phyloP scores from a whole-genome alignment of 2,329 filamentous ascomycete genomes.

The Xylaria sp. region DNA sequence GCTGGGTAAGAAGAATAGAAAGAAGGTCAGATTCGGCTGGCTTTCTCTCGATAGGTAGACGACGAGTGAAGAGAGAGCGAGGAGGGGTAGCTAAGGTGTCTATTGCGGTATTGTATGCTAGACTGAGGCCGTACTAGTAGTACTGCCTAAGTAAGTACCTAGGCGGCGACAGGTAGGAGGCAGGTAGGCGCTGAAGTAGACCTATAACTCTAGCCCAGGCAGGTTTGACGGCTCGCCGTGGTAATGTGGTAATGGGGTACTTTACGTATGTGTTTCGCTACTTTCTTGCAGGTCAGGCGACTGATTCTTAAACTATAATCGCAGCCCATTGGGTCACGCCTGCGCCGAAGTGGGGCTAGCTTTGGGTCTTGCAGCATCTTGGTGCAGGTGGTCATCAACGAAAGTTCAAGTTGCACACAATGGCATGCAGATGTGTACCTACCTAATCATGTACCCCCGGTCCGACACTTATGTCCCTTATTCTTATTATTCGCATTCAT shows the following conservation, averaged over 20 bases:
- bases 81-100: slow-evolving; percentile 26
- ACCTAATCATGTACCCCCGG: slow-evolving; percentile 30
- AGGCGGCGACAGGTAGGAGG: background rate
- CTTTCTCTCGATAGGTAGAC: slow-evolving; percentile 22
- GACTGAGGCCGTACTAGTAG: slow-evolving; percentile 10
- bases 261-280: slow-evolving; percentile 34
- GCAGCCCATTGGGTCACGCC: slow-evolving; percentile 33
- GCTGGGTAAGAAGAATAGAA: slow-evolving; percentile 26
- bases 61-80: slow-evolving; percentile 34
- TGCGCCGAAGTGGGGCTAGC: slow-evolving; percentile 37
- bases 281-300: slow-evolving; percentile 43
- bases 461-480: slow-evolving; percentile 12
- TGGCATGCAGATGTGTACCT: slow-evolving; percentile 27
- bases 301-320: slow-evolving; percentile 35
- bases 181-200: slow-evolving; percentile 25
- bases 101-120: slow-evolving; percentile 9
- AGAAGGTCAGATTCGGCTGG: slow-evolving; percentile 25
- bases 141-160: background rate
- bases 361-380: slow-evolving; percentile 36
- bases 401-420: slow-evolving; percentile 35
- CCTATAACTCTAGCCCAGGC: slow-evolving; percentile 19
- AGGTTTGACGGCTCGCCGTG: slow-evolving; percentile 15
- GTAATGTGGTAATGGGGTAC: slow-evolving; percentile 26
- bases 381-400: slow-evolving; percentile 37
- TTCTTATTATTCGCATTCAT: slow-evolving; percentile 3